A percentile compares a stretch with the other conserved stretches of the same genome.
phyloP scores from a whole-genome alignment of 202 grass and related monocot species.

The Zizania palustris region DNA sequence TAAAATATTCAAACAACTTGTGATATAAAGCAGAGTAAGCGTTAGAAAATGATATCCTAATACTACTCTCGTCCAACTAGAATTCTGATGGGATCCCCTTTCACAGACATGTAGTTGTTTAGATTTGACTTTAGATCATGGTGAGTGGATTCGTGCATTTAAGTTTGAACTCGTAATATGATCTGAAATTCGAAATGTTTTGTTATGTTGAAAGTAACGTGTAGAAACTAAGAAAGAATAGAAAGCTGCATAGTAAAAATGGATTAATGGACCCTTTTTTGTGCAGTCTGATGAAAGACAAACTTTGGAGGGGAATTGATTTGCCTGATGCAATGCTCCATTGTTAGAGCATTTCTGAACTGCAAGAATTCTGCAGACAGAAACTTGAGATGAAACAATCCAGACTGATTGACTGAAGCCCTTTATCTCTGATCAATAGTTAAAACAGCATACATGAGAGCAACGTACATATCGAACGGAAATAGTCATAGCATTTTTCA shows the following conservation, averaged over 20 bases:
- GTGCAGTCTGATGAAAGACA: not conserved
- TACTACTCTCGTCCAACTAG: too few relatives aligned
- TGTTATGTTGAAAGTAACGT: not conserved
- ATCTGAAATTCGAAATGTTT: not conserved
- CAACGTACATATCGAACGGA: not conserved
- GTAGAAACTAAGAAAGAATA: not conserved
- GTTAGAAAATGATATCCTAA: too few relatives aligned
- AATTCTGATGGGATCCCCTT: too few relatives aligned
- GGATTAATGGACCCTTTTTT: not conserved
- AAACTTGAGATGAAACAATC: too few relatives aligned
- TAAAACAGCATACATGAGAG: too few relatives aligned
- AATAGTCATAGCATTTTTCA: not conserved
- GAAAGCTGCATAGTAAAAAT: not conserved
- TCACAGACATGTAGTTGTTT: not conserved
- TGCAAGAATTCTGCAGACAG: not conserved
- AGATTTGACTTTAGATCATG: not conserved
- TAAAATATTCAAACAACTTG: too few relatives aligned
- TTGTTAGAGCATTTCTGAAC: not conserved
- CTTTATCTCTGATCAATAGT: too few relatives aligned
- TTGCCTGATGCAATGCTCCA: not conserved
- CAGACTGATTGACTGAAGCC: too few relatives aligned
- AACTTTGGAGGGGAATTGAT: not conserved
- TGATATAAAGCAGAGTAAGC: too few relatives aligned
- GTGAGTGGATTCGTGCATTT: not conserved
- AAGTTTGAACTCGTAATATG: not conserved